Evolutionary conservation across 2,329 filamentous ascomycete genomes (phyloP), one percentile per base, ranked within the genome.

Genomic region (Diaporthe sp.): DNA sequence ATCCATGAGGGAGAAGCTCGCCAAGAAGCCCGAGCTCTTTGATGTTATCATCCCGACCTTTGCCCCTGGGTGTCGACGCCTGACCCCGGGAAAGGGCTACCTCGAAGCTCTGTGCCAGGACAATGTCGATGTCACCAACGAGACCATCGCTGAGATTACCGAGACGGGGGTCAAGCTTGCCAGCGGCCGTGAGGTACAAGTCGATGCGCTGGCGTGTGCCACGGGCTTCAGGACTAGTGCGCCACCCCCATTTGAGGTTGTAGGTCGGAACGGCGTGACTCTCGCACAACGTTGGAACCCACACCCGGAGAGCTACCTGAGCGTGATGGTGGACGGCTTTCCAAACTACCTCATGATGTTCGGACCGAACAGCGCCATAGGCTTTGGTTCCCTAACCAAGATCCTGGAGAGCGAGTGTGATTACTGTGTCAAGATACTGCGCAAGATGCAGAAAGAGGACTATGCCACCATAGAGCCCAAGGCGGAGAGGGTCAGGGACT

Each of bases 321-420:
- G 85, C 2, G 68, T 89, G 0, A 83, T 85, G 25, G 83, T 86
- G 50, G 85, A 87, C 77, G 80, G 81, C 6, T 88, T 89, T 77
- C 87, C 87, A 5, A 89, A 89, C 81, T 83, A 84, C 75, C 82
- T 89, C 57, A 83, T 88, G 78, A 83, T 87, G 79, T 83, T 86
- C 58, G 87, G 87, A 0, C 87, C 87, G 52, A 89, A 88, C 79
- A 84, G 82, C 28, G 83, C 83, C 54, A 84, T 88, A 73, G 87
- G 87, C 28, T 84, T 85, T 60, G 87, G 87, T 9, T 85, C 83
- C 45, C 81, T 89, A 67, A 85, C 84, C 57, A 82, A 82, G 70
- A 87, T 88, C 58, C 82, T 88, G 71, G 87, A 89, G 78, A 81
- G 83, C 81, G 85, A 85, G 77, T 85, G 82, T 52, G 88, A 90